Evolutionary conservation across 768 basidiomycete genomes (phyloP).

Genomic region (Phanerochaete sordida): DNA sequence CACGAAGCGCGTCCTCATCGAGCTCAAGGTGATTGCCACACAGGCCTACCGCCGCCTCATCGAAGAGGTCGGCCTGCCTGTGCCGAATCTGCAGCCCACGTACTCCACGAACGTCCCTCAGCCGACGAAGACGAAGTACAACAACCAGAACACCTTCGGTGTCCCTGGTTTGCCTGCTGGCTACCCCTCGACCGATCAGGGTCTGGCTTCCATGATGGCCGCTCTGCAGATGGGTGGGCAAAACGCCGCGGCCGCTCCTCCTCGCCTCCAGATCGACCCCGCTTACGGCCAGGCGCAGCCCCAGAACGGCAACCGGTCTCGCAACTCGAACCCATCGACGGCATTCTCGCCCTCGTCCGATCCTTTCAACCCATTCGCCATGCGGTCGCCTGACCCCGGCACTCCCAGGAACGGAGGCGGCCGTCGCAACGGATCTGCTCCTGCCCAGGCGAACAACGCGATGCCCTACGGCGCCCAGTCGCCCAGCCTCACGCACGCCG

Average conservation of each 20-base stretch:
- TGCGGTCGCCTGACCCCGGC: slow-evolving; percentile 45
- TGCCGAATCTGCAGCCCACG: slow-evolving; percentile 82
- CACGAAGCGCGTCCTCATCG: slow-evolving; percentile 85
- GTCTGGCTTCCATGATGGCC: slow-evolving; percentile 90
- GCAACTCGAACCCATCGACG: slow-evolving; percentile 38
- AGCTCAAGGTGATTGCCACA: slow-evolving; percentile 89
- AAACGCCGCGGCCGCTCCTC: slow-evolving; percentile 76
- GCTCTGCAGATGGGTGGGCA: slow-evolving; percentile 88
- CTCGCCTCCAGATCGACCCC: slow-evolving; percentile 71
- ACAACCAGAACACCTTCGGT: slow-evolving; percentile 51
- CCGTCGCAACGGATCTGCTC: slow-evolving; percentile 44
- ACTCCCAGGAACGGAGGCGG: slow-evolving; percentile 45
- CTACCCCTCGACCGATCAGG: slow-evolving; percentile 80
- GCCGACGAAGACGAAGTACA: slow-evolving; percentile 58
- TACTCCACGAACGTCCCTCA: slow-evolving; percentile 61
- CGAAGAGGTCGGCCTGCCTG: slow-evolving; percentile 91
- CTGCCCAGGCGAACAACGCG: slow-evolving; percentile 33
- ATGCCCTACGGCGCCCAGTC: slow-evolving; percentile 59
- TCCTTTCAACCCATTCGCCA: slow-evolving; percentile 55
- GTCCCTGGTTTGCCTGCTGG: slow-evolving; percentile 77
- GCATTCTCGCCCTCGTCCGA: slow-evolving; percentile 51
- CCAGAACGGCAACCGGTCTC: slow-evolving; percentile 38
- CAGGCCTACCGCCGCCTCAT: slow-evolving; percentile 92
- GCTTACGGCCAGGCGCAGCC: slow-evolving; percentile 36
- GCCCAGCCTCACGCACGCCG: slow-evolving; percentile 53